These are phyloP conservation scores for Blastobotrys arbuscula DNA, from an alignment of 1,139 yeast genomes.

Conservation along the genomic window DNA sequence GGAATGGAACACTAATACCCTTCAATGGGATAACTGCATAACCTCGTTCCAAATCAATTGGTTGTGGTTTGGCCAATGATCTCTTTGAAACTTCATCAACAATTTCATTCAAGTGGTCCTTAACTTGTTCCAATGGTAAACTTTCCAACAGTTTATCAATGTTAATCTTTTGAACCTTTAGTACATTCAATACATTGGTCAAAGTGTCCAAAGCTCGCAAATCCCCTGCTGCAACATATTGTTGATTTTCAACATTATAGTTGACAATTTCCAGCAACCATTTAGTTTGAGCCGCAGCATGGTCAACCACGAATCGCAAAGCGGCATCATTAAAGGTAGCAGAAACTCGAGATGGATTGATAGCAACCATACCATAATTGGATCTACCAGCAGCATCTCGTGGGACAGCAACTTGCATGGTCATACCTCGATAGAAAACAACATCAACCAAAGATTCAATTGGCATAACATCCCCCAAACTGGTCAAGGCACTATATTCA, in stretches of 20 bases:
- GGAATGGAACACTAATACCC: slow-evolving; percentile 99
- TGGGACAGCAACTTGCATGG: slow-evolving; percentile 99
- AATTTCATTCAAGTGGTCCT: slow-evolving; percentile 79
- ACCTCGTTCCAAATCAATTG: slow-evolving; percentile 95
- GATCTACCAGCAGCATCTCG: slow-evolving; percentile 93
- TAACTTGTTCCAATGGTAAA: slow-evolving; percentile 81
- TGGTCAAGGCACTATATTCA: slow-evolving; percentile 95
- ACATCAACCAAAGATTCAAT: slow-evolving; percentile 96
- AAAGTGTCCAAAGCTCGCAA: slow-evolving; percentile 89
- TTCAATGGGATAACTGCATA: slow-evolving; percentile 96
- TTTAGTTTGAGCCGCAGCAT: slow-evolving; percentile 71
- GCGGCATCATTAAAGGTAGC: slow-evolving; percentile 90
- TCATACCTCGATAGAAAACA: slow-evolving; percentile 99
- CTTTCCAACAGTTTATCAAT: slow-evolving; percentile 80
- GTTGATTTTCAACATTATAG: slow-evolving; percentile 96
- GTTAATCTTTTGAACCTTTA: slow-evolving; percentile 91
- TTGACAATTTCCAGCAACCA: slow-evolving; percentile 98
- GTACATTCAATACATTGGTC: slow-evolving; percentile 86
- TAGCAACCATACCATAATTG: slow-evolving; percentile 98
- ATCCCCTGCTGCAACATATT: slow-evolving; percentile 98
- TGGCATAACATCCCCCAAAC: slow-evolving; percentile 98
- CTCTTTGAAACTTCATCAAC: slow-evolving; percentile 78
- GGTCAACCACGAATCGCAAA: slow-evolving; percentile 88
- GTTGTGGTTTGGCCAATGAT: slow-evolving; percentile 85
- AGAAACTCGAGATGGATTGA: slow-evolving; percentile 90